Percentiles rank a stretch among this genome's conserved stretches.
phyloP scores from a whole-genome alignment of 176 grass and related monocot genomes.

The sorghum (Sorghum bicolor) region Sorghum_bicolor_NCBIv3 NC_012879.2:9967001-9967500 shows the following conservation, averaged over 20 bases:
- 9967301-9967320: constrained; percentile 4
- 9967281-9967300: constrained; percentile 19
- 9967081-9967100: background rate
- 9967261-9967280: background rate
- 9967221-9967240: constrained; percentile 1
- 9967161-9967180: constrained; percentile 1
- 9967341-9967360: constrained; percentile 15
- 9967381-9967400: constrained; percentile 19
- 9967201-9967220: background rate
- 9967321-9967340: constrained; percentile 1
- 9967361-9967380: constrained; percentile 1
- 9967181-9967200: constrained; percentile 1
- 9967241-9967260: background rate
- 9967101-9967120: background rate
- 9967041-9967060: background rate
- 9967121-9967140: background rate
- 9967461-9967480: background rate
- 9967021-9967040: background rate
- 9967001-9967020: background rate
- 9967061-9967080: constrained; percentile 21
- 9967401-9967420: background rate
- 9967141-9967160: background rate
- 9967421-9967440: background rate
- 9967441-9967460: background rate
- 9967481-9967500: background rate